These are phyloP conservation scores for Pythium insidiosum DNA, from an alignment of 352 stramenopile species.

Conservation along the genomic window DNA sequence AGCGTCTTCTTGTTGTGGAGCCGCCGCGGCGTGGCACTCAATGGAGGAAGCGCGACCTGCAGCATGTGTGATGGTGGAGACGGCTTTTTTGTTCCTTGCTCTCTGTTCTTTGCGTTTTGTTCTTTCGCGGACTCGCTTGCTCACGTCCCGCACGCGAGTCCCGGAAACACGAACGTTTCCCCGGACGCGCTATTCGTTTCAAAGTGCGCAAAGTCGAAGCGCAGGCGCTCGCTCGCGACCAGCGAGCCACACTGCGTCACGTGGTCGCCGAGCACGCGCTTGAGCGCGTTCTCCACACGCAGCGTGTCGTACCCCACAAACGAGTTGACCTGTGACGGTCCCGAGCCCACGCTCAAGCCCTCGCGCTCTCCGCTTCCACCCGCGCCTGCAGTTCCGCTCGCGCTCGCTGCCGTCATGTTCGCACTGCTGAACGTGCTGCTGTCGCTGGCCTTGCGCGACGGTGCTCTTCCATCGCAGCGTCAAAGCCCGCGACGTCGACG, in stretches of 20 bases:
- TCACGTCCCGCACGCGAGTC: no score
- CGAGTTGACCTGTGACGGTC: conserved; percentile 4
- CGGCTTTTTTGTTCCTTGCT: no score
- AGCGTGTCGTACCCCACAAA: conserved; percentile 63
- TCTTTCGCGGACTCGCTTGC: no score
- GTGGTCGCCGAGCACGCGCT: conserved; percentile 34
- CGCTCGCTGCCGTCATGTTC: no score
- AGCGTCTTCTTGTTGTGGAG: no score
- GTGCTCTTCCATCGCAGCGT: conserved; percentile 35
- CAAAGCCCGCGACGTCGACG: conserved; percentile 49
- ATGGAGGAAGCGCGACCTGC: no score
- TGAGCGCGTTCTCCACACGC: conserved; percentile 20
- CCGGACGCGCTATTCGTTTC: no score
- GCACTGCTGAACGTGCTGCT: conserved; percentile 28
- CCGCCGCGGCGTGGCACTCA: no score
- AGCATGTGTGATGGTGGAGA: no score
- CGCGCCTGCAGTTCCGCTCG: conserved; percentile 1
- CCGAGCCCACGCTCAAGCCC: not conserved
- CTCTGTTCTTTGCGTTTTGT: no score
- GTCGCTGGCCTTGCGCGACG: conserved; percentile 35
- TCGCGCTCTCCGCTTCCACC: not conserved
- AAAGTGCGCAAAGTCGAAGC: conserved; percentile 84
- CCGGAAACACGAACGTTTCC: no score
- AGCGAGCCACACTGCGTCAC: conserved; percentile 67
- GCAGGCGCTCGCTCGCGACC: conserved; percentile 48